Evolutionary conservation across 2,329 filamentous ascomycete genomes (phyloP).

Genomic region (Epichloe sp.): DNA sequence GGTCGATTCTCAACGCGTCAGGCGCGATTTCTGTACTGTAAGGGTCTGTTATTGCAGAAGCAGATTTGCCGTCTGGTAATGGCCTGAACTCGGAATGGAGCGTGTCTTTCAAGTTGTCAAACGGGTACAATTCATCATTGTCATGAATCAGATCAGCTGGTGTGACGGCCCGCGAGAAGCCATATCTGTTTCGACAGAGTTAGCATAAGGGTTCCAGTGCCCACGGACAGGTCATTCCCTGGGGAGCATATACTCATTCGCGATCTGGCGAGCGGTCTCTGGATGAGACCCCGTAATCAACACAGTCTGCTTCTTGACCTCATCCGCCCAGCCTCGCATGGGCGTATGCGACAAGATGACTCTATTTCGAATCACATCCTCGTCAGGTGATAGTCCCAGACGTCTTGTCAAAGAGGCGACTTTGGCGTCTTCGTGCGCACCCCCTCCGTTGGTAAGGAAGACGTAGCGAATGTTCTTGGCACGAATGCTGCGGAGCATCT

Average conservation of each 20-base stretch:
- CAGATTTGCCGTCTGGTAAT: slow-evolving; percentile 21
- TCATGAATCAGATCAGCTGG: slow-evolving; percentile 70
- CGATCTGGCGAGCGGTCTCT: slow-evolving; percentile 56
- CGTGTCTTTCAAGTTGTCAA: slow-evolving; percentile 35
- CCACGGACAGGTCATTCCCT: too few relatives aligned
- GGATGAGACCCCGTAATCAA: slow-evolving; percentile 61
- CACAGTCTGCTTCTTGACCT: slow-evolving; percentile 39
- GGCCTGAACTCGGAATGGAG: slow-evolving; percentile 16
- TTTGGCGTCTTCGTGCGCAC: slow-evolving; percentile 53
- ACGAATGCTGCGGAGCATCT: slow-evolving; percentile 62
- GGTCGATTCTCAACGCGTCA: slow-evolving; percentile 61
- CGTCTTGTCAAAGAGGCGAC: slow-evolving; percentile 20
- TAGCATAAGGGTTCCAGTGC: background rate
- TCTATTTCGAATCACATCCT: slow-evolving; percentile 21
- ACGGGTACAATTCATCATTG: slow-evolving; percentile 71
- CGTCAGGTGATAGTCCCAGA: slow-evolving; percentile 17
- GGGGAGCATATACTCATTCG: slow-evolving; percentile 37
- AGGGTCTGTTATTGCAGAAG: slow-evolving; percentile 17
- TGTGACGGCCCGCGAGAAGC: slow-evolving; percentile 71
- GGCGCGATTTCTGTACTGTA: slow-evolving; percentile 22
- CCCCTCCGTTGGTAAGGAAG: slow-evolving; percentile 89
- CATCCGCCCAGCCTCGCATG: slow-evolving; percentile 45
- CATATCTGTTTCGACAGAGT: slow-evolving; percentile 32
- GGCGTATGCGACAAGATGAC: slow-evolving; percentile 80
- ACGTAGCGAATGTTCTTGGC: slow-evolving; percentile 75